Evolutionary conservation across 495 filamentous ascomycete genomes (phyloP).

Genomic region (Trichodelitschia bisporula): DNA sequence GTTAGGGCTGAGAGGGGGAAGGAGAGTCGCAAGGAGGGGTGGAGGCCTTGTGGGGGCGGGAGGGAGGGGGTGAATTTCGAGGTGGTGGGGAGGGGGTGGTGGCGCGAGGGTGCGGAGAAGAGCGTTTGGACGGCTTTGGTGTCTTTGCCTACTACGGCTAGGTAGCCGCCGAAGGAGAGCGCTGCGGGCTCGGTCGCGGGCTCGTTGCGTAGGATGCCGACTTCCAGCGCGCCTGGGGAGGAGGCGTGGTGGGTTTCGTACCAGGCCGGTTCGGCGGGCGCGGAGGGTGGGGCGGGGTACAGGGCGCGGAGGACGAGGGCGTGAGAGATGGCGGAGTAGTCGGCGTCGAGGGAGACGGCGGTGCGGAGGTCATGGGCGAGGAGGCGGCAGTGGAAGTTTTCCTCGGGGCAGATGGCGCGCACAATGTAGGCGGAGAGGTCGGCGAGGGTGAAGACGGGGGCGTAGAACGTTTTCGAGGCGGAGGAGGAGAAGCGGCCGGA

Average conservation of each 20-base stretch:
- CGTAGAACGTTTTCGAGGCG: constrained; percentile 42
- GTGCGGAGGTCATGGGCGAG: constrained; percentile 17
- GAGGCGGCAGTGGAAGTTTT: constrained; percentile 16
- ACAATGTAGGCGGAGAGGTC: constrained; percentile 31
- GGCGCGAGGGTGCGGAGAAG: constrained; percentile 79
- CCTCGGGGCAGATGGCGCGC: constrained; percentile 26
- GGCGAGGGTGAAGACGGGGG: constrained; percentile 28
- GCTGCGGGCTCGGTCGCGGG: constrained; percentile 39
- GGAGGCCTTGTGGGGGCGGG: constrained; percentile 51
- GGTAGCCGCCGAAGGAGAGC: constrained; percentile 49
- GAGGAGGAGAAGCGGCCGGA: constrained; percentile 40
- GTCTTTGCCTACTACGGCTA: constrained; percentile 59
- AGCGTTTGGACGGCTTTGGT: constrained; percentile 34
- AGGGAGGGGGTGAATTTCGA: constrained; percentile 27
- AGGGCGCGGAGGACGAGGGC: constrained; percentile 34
- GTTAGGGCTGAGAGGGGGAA: constrained; percentile 15
- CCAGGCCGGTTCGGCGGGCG: neutral
- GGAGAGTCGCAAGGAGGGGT: constrained; percentile 41
- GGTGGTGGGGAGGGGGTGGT: constrained; percentile 29
- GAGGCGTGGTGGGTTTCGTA: neutral
- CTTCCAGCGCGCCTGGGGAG: constrained; percentile 30
- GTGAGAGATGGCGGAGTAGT: constrained; percentile 49
- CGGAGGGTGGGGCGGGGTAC: constrained; percentile 18
- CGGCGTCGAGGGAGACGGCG: constrained; percentile 47
- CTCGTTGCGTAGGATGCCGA: constrained; percentile 58